Evolutionary conservation across 2,329 filamentous ascomycete genomes (phyloP).

Genomic region (Aspergillus quadrilineatus): DNA sequence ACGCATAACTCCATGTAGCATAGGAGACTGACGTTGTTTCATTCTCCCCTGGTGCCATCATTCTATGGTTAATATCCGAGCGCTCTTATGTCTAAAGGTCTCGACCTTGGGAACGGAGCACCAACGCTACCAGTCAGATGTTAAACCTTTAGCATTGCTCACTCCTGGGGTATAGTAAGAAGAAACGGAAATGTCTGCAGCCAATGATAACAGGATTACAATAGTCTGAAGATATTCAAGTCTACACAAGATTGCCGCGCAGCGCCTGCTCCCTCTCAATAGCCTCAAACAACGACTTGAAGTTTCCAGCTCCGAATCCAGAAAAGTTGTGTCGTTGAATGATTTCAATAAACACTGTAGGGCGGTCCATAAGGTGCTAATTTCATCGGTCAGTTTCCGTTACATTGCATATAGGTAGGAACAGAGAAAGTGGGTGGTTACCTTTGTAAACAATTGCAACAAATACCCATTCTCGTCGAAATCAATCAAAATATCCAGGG

Average conservation of each 20-base stretch:
- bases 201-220: neutral
- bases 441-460: constrained; percentile 70
- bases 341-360: constrained; percentile 94
- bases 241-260: constrained; percentile 68
- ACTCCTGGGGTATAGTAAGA: too few species aligned
- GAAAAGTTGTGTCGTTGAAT: constrained; percentile 89
- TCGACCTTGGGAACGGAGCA: too few species aligned
- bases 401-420: neutral
- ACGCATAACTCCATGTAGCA: too few species aligned
- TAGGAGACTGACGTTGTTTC: too few species aligned
- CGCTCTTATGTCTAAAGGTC: too few species aligned
- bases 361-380: constrained; percentile 82
- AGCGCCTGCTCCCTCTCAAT: constrained; percentile 90
- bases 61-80: too few species aligned
- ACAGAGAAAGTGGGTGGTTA: constrained; percentile 20
- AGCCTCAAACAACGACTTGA: constrained; percentile 91
- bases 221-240: neutral
- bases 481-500: constrained; percentile 85
- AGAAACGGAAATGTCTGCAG: neutral
- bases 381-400: neutral
- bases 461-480: constrained; percentile 92
- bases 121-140: too few species aligned
- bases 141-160: too few species aligned
- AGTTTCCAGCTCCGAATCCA: constrained; percentile 92
- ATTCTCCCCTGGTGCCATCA: too few species aligned